Conservation (phyloP, 306 rosid genomes). For the Betula pendula region DNA sequence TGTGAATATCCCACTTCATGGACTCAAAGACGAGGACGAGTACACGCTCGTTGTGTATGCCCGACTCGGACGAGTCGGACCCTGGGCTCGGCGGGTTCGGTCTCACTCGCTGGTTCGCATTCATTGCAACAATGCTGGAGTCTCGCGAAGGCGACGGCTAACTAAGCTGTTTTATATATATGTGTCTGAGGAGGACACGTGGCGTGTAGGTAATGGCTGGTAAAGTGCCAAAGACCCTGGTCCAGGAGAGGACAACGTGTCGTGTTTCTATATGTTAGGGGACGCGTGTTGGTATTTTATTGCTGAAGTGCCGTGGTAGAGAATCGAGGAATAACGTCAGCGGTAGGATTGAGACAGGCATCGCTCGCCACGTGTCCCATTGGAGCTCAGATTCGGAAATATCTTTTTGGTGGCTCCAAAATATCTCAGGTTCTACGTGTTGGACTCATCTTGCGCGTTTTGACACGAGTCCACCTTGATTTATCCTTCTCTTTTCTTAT, state of each 20-base stretch:
- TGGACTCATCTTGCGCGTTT: neutral
- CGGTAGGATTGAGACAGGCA: neutral
- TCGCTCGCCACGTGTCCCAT: slow-evolving; percentile 28
- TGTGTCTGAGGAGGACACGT: neutral
- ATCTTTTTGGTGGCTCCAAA: slow-evolving; percentile 32
- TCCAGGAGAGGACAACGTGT: neutral
- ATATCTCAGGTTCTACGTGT: slow-evolving; percentile 34
- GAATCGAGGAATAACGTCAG: slow-evolving; percentile 27
- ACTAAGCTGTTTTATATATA: neutral
- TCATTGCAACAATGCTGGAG: slow-evolving; percentile 22
- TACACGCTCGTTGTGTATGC: slow-evolving; percentile 47
- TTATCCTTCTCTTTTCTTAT: slow-evolving; percentile 3
- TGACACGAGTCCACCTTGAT: slow-evolving; percentile 32
- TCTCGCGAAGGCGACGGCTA: neutral
- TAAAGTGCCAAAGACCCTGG: neutral
- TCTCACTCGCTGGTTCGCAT: slow-evolving; percentile 26
- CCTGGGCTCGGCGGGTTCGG: slow-evolving; percentile 26
- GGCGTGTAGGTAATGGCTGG: neutral
- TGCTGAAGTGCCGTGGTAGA: slow-evolving; percentile 16
- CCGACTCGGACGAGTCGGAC: slow-evolving; percentile 36
- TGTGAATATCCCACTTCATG: slow-evolving; percentile 49
- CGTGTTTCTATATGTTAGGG: rapidly evolving
- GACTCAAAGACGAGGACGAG: slow-evolving; percentile 46
- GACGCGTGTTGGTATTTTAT: slow-evolving; percentile 26
- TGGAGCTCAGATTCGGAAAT: neutral